Percentiles rank a stretch among this genome's conserved stretches.
These are phyloP conservation scores for Aspergillus sp. DNA, from an alignment of 2,329 filamentous ascomycete genomes.

Conservation along the genomic window DNA sequence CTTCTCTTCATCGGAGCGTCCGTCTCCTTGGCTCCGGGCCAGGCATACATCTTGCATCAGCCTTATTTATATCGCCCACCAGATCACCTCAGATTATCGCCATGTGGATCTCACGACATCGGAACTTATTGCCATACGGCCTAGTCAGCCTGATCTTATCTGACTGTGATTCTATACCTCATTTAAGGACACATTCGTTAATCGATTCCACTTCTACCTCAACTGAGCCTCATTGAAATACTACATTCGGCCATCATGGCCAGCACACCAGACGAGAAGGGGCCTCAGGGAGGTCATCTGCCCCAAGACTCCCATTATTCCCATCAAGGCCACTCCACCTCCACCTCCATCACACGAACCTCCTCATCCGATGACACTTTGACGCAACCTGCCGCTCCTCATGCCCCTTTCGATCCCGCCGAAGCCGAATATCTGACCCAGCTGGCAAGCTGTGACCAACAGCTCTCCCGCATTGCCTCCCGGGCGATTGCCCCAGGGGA, in stretches of 20 bases:
- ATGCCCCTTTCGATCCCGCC: not conserved
- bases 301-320: not conserved
- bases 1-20: not conserved
- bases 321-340: not conserved
- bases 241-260: not conserved
- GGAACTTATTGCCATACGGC: too few species aligned
- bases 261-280: not conserved
- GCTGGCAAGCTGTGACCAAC: not conserved
- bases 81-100: too few species aligned
- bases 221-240: not conserved
- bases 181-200: not conserved
- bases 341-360: not conserved
- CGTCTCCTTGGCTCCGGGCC: too few species aligned
- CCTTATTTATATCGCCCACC: too few species aligned
- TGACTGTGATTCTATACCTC: not conserved
- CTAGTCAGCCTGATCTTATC: too few species aligned
- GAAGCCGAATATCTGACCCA: not conserved
- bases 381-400: not conserved
- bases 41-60: too few species aligned
- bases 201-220: not conserved
- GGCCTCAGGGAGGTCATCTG: not conserved
- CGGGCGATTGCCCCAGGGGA: constrained; percentile 1
- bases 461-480: not conserved
- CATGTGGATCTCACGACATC: too few species aligned
- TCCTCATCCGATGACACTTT: not conserved